Evolutionary conservation across 139 green algal genomes (phyloP).

Genomic region (Zygnema cylindricum): DNA sequence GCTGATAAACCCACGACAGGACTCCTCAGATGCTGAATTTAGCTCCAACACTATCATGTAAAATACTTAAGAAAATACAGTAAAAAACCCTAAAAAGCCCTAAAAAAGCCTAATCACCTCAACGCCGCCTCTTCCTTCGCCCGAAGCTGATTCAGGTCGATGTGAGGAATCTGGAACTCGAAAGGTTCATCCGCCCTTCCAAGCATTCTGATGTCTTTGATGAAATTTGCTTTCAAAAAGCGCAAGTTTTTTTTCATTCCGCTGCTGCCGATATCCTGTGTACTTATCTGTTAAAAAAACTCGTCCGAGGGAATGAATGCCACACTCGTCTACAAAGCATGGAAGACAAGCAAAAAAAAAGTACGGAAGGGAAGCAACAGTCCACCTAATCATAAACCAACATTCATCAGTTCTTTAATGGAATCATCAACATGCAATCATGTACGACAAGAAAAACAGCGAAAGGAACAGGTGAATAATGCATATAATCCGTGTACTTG

Average conservation of each 20-base stretch:
- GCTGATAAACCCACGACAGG: too few species aligned
- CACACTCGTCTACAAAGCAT: not conserved
- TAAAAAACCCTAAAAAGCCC: too few species aligned
- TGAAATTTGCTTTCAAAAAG: slow-evolving; percentile 51
- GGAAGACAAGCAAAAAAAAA: not conserved
- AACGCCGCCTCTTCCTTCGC: slow-evolving; percentile 76
- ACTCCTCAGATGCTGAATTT: too few species aligned
- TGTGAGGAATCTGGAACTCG: slow-evolving; percentile 66
- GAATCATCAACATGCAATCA: too few species aligned
- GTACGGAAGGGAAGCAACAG: not conserved
- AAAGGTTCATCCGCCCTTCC: slow-evolving; percentile 30
- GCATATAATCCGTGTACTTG: too few species aligned
- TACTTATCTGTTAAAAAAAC: slow-evolving; percentile 36
- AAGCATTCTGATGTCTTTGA: slow-evolving; percentile 45
- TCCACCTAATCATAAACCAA: not conserved
- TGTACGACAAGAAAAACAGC: slow-evolving; percentile 20
- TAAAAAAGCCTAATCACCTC: too few species aligned
- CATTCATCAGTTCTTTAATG: not conserved
- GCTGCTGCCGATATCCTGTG: slow-evolving; percentile 56
- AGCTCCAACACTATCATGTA: too few species aligned
- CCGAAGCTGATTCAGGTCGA: slow-evolving; percentile 71
- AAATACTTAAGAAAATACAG: too few species aligned
- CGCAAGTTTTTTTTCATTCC: slow-evolving; percentile 41
- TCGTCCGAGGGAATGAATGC: slow-evolving; percentile 18
- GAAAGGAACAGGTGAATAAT: not conserved